Evolutionary conservation across 2,329 filamentous ascomycete genomes (phyloP).

Genomic region (Hypoxylon sp.): DNA sequence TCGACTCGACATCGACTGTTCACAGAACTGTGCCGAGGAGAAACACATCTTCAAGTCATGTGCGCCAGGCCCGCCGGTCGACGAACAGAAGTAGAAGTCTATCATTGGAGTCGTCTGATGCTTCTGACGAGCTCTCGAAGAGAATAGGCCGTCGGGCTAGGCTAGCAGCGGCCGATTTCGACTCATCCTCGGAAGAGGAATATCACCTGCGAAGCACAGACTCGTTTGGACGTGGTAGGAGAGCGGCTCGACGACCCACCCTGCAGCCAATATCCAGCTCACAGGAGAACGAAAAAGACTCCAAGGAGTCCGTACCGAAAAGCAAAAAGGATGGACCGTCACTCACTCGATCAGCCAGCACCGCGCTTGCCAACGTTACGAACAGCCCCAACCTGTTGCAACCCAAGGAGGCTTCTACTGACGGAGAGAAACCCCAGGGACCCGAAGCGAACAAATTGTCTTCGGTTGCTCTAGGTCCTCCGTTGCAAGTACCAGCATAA

Average conservation of each 20-base stretch:
- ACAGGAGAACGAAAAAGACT: slow-evolving; percentile 32
- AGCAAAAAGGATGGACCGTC: slow-evolving; percentile 4
- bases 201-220: slow-evolving; percentile 36
- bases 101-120: slow-evolving; percentile 36
- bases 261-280: slow-evolving; percentile 40
- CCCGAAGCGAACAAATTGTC: slow-evolving; percentile 1
- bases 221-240: slow-evolving; percentile 35
- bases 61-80: slow-evolving; percentile 11
- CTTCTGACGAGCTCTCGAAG: slow-evolving; percentile 33
- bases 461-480: slow-evolving; percentile 6
- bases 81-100: slow-evolving; percentile 33
- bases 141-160: slow-evolving; percentile 28
- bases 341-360: slow-evolving; percentile 23
- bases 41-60: slow-evolving; percentile 27
- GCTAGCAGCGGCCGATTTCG: slow-evolving; percentile 19
- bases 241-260: slow-evolving; percentile 37
- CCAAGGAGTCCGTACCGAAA: slow-evolving; percentile 24
- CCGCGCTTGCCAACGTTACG: slow-evolving; percentile 29
- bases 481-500: slow-evolving; percentile 28
- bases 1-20: slow-evolving; percentile 36
- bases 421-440: slow-evolving; percentile 1
- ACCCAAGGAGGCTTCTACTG: background rate
- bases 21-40: slow-evolving; percentile 29
- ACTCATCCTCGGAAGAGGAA: slow-evolving; percentile 39
- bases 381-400: slow-evolving; percentile 11